Percentiles rank a stretch among this genome's conserved stretches.
Evolutionary conservation across 228 moss, liverwort and hornwort species (phyloP).

Genomic region (Sphagnum magellanicum): DNA sequence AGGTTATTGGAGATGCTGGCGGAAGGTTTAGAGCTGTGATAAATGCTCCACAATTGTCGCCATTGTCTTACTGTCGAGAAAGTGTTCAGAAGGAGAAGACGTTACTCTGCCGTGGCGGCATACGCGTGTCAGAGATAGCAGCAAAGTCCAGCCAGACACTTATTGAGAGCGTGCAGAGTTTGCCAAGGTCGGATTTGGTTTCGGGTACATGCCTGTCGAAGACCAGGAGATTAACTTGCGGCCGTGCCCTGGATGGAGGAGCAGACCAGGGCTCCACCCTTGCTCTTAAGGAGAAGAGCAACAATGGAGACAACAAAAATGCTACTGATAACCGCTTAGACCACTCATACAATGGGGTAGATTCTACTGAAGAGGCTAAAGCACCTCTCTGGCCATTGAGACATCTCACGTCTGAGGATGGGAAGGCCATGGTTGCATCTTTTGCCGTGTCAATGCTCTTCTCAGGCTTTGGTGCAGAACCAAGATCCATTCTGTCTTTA

Average conservation of each 20-base stretch:
- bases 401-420: conserved; percentile 79
- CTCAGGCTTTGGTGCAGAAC: conserved; percentile 92
- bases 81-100: too few species aligned
- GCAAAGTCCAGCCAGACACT: too few species aligned
- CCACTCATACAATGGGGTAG: conserved; percentile 10
- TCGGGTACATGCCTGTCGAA: conserved; percentile 3
- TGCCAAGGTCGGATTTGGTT: conserved; percentile 1
- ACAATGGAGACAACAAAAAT: too few species aligned
- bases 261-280: too few species aligned
- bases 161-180: not conserved
- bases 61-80: too few species aligned
- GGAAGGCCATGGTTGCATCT: conserved; percentile 80
- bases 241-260: not conserved
- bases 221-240: conserved; percentile 23
- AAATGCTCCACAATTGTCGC: too few species aligned
- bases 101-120: too few species aligned
- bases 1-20: too few species aligned
- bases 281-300: too few species aligned
- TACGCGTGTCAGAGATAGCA: too few species aligned
- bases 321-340: not conserved
- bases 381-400: conserved; percentile 63
- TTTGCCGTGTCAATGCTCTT: conserved; percentile 88
- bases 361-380: conserved; percentile 26
- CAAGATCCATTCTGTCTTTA: conserved; percentile 90
- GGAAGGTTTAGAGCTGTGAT: too few species aligned